A percentile compares a stretch with the other conserved stretches of the same genome.
Conservation (phyloP, 2,329 filamentous ascomycete species). For the Trichoderma brevicompactum region DNA sequence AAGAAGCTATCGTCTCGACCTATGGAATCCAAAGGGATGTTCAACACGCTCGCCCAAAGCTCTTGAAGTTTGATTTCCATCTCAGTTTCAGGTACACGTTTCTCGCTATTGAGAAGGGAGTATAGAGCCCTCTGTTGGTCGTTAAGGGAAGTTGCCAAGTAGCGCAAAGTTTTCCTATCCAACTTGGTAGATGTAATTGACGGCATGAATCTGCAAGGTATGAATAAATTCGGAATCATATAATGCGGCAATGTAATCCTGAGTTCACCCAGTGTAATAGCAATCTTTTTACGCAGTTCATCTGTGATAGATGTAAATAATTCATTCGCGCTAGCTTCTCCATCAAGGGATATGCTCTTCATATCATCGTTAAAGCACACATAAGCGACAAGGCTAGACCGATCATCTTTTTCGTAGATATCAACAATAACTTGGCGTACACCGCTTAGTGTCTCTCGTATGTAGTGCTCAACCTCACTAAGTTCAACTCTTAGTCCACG, state of each 20-base stretch:
- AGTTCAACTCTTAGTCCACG: constrained; percentile 59
- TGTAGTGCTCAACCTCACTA: constrained; percentile 32
- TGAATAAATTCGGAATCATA: constrained; percentile 33
- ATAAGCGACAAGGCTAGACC: constrained; percentile 4
- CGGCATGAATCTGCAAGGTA: constrained; percentile 32
- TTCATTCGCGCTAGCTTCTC: not conserved
- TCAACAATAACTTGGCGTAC: constrained; percentile 19
- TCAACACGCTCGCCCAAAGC: constrained; percentile 42
- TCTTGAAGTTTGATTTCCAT: constrained; percentile 27
- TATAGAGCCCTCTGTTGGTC: constrained; percentile 8
- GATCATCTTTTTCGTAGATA: not conserved
- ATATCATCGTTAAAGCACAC: constrained; percentile 8
- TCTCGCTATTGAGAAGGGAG: not conserved
- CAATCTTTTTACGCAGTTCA: constrained; percentile 23
- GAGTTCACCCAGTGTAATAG: not conserved
- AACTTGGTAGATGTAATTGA: constrained; percentile 30
- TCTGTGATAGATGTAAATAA: constrained; percentile 26
- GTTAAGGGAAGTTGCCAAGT: not conserved
- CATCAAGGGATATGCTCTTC: not conserved
- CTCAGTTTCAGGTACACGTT: constrained; percentile 28
- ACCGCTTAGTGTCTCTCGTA: not conserved
- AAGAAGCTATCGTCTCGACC: constrained; percentile 32
- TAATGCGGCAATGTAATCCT: constrained; percentile 25
- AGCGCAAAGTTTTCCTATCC: constrained; percentile 19
- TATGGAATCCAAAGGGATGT: constrained; percentile 36